These are phyloP conservation scores for Leonotis leonurus DNA, from an alignment of 257 asterid species.

Conservation along the genomic window DNA sequence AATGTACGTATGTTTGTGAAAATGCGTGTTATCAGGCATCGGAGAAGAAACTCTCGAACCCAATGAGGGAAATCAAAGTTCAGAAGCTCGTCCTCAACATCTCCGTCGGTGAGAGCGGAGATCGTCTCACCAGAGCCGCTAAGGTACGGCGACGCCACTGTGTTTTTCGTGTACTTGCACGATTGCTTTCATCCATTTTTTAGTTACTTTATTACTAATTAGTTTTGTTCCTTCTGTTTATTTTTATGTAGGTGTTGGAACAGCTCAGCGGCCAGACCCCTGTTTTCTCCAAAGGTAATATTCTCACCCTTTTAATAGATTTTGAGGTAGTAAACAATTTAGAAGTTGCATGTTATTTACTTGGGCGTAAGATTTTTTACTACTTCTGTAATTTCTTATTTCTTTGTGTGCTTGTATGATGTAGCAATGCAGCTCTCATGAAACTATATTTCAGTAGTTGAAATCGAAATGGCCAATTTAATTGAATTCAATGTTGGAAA, in stretches of 20 bases:
- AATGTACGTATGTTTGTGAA: not conserved
- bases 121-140: constrained; percentile 41
- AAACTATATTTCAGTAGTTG: not conserved
- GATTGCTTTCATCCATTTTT: not conserved
- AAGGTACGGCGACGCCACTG: constrained; percentile 14
- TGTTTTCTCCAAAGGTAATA: constrained; percentile 36
- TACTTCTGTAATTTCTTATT: not conserved
- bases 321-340: not conserved
- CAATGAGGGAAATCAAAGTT: constrained; percentile 41
- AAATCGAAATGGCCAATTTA: not conserved
- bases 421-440: not conserved
- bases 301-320: not conserved
- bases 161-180: not conserved
- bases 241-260: constrained; percentile 25
- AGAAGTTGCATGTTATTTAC: not conserved
- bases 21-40: constrained; percentile 40
- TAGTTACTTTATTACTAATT: not conserved
- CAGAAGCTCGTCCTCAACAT: constrained; percentile 41
- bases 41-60: constrained; percentile 35
- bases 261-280: constrained; percentile 39
- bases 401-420: not conserved
- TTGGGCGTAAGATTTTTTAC: no score
- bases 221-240: not conserved
- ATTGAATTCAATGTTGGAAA: not conserved
- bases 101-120: constrained; percentile 43